phyloP scores from a whole-genome alignment of 768 basidiomycete species.

The Termitomyces sp. region DNA sequence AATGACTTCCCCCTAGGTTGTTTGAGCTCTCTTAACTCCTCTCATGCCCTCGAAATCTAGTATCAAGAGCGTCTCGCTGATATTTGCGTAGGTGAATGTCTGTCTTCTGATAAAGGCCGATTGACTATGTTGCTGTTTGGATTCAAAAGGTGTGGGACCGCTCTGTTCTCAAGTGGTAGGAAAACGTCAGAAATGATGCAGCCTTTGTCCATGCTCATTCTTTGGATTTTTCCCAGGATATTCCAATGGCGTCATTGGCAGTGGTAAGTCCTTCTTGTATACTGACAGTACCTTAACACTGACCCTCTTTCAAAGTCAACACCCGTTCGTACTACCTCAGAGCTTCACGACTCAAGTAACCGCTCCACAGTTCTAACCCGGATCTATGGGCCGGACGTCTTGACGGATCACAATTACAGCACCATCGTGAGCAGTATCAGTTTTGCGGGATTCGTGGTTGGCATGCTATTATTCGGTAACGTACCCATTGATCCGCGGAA shows the following conservation, averaged over 20 bases:
- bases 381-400: conserved; percentile 54
- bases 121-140: not conserved
- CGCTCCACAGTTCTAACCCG: conserved; percentile 52
- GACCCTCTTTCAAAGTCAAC: conserved; percentile 42
- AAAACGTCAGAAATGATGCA: not conserved
- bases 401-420: conserved; percentile 52
- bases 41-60: conserved; percentile 2
- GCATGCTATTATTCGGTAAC: conserved; percentile 71
- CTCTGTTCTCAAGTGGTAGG: conserved; percentile 78
- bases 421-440: conserved; percentile 58
- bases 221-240: conserved; percentile 44
- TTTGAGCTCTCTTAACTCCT: not conserved
- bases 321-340: conserved; percentile 39
- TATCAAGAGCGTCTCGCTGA: conserved; percentile 4
- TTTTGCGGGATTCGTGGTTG: conserved; percentile 81
- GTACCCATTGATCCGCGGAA: not conserved
- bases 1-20: not conserved
- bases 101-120: not conserved
- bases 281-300: not conserved
- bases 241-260: conserved; percentile 76
- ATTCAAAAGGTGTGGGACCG: conserved; percentile 70
- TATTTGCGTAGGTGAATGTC: not conserved
- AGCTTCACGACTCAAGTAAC: not conserved
- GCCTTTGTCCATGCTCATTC: not conserved
- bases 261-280: conserved; percentile 39